A percentile compares a stretch with the other conserved stretches of the same genome.
Evolutionary conservation across 2,329 filamentous ascomycete species (phyloP).

Genomic region (Thielaviopsis populi): DNA sequence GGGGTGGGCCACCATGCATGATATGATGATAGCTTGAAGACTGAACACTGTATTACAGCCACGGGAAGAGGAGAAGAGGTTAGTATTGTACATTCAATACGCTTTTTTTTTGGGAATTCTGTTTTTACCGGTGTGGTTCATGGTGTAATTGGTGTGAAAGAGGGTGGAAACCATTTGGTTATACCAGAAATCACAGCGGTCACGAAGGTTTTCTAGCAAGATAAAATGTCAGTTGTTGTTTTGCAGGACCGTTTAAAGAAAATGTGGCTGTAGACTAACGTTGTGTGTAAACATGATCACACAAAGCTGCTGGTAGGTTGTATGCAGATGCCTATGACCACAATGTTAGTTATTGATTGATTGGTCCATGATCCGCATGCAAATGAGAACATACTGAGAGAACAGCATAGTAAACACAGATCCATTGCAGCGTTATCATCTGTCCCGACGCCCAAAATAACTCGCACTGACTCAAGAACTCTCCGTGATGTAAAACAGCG

Average conservation of each 20-base stretch:
- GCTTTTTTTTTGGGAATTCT: too few relatives aligned
- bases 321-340: conserved; percentile 11
- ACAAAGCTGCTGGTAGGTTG: conserved; percentile 9
- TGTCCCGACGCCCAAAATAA: not conserved
- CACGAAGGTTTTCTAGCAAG: not conserved
- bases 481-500: conserved; percentile 11
- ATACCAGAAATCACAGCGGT: conserved; percentile 7
- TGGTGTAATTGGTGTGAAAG: conserved; percentile 4
- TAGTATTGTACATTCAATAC: not conserved
- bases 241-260: not conserved
- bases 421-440: conserved; percentile 9
- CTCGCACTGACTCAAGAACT: conserved; percentile 11
- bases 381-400: conserved; percentile 4
- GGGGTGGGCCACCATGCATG: conserved; percentile 16
- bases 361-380: not conserved
- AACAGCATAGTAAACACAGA: conserved; percentile 7
- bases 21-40: conserved; percentile 15
- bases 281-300: not conserved
- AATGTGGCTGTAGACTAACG: not conserved
- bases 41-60: not conserved
- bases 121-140: conserved; percentile 12
- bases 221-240: not conserved
- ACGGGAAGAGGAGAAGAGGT: not conserved
- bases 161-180: conserved; percentile 8
- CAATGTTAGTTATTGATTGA: not conserved